Evolutionary conservation across 2,329 filamentous ascomycete species (phyloP), one percentile per base, ranked within the genome.

Genomic region (Leptographium galeiforme): DNA sequence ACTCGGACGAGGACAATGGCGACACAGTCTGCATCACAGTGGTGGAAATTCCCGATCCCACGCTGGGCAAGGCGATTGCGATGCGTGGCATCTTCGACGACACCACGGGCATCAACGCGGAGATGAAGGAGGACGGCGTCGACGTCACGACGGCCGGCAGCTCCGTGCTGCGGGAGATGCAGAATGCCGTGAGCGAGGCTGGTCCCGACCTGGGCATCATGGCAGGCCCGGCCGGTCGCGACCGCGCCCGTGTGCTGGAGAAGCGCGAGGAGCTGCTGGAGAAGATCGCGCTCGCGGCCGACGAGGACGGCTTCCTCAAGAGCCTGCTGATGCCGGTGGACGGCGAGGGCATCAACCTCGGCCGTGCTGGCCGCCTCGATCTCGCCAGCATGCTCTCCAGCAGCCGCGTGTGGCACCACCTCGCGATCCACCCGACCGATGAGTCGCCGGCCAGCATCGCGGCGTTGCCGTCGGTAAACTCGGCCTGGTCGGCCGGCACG

Each of bases 121-220:
- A 98, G 71, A 97, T 98, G 90, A 95, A 91, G 63, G 85, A 91
- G 57, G 93, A 98, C 60, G 93, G 93, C 11, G 79, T 98, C 1
- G 78, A 87, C n/a, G 77, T 94, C 2, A 70, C 77, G 1, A 61
- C 84, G 0, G 82, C 82, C 1, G 86, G 87, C n/a, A 85, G 84
- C 55, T 94, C 91, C 0, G 85, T 97, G 11, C 66, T 91, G 14
- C 83, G 86, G 40, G 90, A 96, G 64, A 94, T 95, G 85, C 81
- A 87, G 62, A 82, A 83, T 54, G 89, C 90, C 2, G 79, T 96
- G 6, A 70, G 81, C 1, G 84, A 87, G 49, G 85, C 83, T 41
- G 88, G 83, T 50, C 82, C 84, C 2, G 88, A 96, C 60, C 73
- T 95, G 44, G 89, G 87, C 25, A 84, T 90, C 57, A 81, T 77